phyloP scores from a whole-genome alignment of 2,329 filamentous ascomycete genomes.

The Colletotrichum paranaense region DNA sequence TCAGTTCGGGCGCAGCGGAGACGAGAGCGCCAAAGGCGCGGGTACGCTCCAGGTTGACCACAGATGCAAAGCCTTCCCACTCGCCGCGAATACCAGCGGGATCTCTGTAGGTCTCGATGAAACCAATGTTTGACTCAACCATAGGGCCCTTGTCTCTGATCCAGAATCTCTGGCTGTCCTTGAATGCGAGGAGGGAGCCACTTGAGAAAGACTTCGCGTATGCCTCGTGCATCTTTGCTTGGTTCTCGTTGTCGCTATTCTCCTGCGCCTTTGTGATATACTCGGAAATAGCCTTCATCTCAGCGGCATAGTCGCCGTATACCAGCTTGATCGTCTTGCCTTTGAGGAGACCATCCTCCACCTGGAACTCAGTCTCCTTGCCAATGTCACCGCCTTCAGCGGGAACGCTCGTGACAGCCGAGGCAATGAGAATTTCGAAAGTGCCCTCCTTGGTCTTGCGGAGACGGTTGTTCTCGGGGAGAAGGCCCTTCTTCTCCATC shows the following conservation, averaged over 20 bases:
- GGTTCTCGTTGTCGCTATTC: slow-evolving; percentile 78
- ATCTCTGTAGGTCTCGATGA: slow-evolving; percentile 88
- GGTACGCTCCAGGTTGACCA: slow-evolving; percentile 92
- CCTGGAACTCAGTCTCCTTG: slow-evolving; percentile 69
- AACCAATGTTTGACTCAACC: slow-evolving; percentile 80
- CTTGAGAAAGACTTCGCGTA: slow-evolving; percentile 81
- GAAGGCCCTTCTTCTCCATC: slow-evolving; percentile 76
- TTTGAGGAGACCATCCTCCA: slow-evolving; percentile 69
- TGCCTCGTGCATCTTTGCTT: slow-evolving; percentile 78
- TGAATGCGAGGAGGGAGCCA: slow-evolving; percentile 82
- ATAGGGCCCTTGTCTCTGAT: slow-evolving; percentile 84
- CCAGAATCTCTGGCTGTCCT: slow-evolving; percentile 84
- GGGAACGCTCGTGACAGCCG: slow-evolving; percentile 70
- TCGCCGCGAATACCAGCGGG: slow-evolving; percentile 84
- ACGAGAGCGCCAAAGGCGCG: slow-evolving; percentile 89
- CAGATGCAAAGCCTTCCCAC: slow-evolving; percentile 86
- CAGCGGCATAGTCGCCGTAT: slow-evolving; percentile 79
- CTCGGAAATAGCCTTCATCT: slow-evolving; percentile 77
- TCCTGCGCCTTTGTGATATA: slow-evolving; percentile 76
- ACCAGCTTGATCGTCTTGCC: slow-evolving; percentile 78
- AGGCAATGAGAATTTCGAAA: slow-evolving; percentile 82
- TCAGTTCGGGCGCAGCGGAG: slow-evolving; percentile 81
- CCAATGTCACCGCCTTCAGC: slow-evolving; percentile 75
- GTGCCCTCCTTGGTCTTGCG: slow-evolving; percentile 72
- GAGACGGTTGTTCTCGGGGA: slow-evolving; percentile 82